Base-by-base conservation (phyloP, 176 grass and related monocot species). In the Neostapfia colusana region DNA sequence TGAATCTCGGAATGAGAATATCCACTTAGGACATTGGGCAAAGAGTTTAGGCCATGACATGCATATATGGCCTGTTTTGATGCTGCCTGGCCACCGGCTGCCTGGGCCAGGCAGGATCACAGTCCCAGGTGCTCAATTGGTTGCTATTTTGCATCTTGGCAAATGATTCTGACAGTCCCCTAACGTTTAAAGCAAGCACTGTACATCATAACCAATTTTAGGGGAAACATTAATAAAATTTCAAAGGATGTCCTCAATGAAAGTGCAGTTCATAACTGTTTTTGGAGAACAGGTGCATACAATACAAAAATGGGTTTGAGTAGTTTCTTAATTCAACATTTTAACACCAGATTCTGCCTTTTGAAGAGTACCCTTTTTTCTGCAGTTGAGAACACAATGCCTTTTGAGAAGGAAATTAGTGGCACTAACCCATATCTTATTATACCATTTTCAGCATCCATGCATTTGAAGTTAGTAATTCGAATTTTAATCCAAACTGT, bases 21-120 rank as follows among this genome's bases (percentile, higher is more conserved):
- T 53, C 11, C 70, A 79, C 6, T 39, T 39, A 70, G 57, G 40
- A 53, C 26, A 80, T 77, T 39, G 4, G 44, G 53, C 41, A 87
- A 65, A 48, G 23, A 11, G n/a, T 45, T 7, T 68, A 48, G 31
- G 31, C 31, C 31, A 31, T 31, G 31, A 3, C 31, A 31, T 31
- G 31, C 31, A 31, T 31, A 31, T 31, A 31, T 31, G 31, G 31
- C 31, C 31, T 3, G 31, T 31, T 31, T 31, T 1, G 3, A 3
- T 31, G 31, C 31, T 31, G 31, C 31, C 31, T 31, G 31, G 31
- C n/a, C n/a, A n/a, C n/a, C n/a, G n/a, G 31, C 31, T 31, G 31
- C 31, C 31, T 31, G 31, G 31, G 31, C 31, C 31, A 31, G 31
- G 31, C 31, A 31, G 31, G 2, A 31, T 31, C 31, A 31, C 31